Evolutionary conservation across 78 protist genomes (phyloP), one percentile per base, ranked within the genome.

Genomic region (Dictyostelium brefeldianum): DNA sequence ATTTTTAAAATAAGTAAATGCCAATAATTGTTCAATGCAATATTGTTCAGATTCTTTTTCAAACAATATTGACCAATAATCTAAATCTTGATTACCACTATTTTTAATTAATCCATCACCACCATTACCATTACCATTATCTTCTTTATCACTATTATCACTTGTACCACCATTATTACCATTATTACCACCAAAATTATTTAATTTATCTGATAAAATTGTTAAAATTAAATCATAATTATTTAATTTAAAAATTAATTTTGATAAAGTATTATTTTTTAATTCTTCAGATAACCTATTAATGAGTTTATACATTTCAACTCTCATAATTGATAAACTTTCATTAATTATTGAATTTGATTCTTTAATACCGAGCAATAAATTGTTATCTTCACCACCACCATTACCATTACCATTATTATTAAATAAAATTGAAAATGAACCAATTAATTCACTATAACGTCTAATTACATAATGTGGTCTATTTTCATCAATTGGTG

Each of bases 371-470:
- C 43, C 43, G 0, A 8, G 43, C 18, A 71, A 43, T 43, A 71
- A 18, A 9, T 29, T 7, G 3, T 20, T 47, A 46, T 71, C 43
- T 7, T 17, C 36, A 25, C 14, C 25, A 25, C 4, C 25, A 25
- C 25, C 22, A 10, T 59, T 59, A 22, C 22, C 29, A 29, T 1
- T 27, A 29, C 12, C 12, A 31, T 67, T 67, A 11, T 6, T 14
- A 20, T 75, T 27, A 17, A 17, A 74, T 15, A 85, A 69, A 6
- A 65, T 53, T 17, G 92, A 22, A 36, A 85, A 47, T 7, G 92
- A 85, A 57, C 92, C 92, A 74, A 85, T 75, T n/a, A 85, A 46
- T 47, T 85, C 92, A 25, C 78, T 67, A 57, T 85, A 85, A 57
- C 92, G 36, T 74, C 92, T 53, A 9, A 75, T 50, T 4, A 85